These are phyloP conservation scores for Withania somnifera DNA, from an alignment of 305 asterid genomes.

Conservation along the genomic window DNA sequence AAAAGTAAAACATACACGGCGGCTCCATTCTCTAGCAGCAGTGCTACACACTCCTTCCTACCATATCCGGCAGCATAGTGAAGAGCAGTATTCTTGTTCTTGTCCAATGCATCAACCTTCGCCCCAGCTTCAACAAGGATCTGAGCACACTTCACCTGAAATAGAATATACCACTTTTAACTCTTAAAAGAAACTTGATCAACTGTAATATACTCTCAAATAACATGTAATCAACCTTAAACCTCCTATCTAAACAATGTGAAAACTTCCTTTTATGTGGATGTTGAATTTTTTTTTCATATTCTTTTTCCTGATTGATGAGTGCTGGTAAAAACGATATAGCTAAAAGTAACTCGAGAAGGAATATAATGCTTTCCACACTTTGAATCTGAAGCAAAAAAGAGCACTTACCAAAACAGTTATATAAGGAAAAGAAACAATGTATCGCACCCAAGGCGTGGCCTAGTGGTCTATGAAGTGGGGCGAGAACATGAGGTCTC, in stretches of 20 bases:
- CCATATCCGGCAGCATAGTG: slow-evolving; percentile 99
- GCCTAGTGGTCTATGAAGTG: too few species aligned
- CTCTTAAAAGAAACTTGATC: background rate
- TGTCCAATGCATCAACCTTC: slow-evolving; percentile 88
- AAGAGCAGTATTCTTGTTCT: slow-evolving; percentile 95
- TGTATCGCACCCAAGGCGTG: too few species aligned
- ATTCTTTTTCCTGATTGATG: background rate
- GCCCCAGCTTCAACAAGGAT: slow-evolving; percentile 92
- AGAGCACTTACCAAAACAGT: background rate
- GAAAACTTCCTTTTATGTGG: background rate
- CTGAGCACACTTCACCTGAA: slow-evolving; percentile 77
- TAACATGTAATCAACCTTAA: background rate
- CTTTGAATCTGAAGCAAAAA: background rate
- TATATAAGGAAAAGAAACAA: background rate
- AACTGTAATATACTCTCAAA: background rate
- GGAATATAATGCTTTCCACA: background rate
- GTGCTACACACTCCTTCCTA: slow-evolving; percentile 83
- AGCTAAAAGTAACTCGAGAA: background rate
- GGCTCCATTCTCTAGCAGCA: slow-evolving; percentile 83
- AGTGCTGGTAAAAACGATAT: background rate
- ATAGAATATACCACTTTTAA: background rate
- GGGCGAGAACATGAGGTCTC: too few species aligned
- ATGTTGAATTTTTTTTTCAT: background rate
- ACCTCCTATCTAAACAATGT: background rate
- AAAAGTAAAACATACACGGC: slow-evolving; percentile 67